Percentiles rank a stretch among this genome's conserved stretches.
Conservation (phyloP, 2,329 filamentous ascomycete genomes). For the Penicillium sp. region DNA sequence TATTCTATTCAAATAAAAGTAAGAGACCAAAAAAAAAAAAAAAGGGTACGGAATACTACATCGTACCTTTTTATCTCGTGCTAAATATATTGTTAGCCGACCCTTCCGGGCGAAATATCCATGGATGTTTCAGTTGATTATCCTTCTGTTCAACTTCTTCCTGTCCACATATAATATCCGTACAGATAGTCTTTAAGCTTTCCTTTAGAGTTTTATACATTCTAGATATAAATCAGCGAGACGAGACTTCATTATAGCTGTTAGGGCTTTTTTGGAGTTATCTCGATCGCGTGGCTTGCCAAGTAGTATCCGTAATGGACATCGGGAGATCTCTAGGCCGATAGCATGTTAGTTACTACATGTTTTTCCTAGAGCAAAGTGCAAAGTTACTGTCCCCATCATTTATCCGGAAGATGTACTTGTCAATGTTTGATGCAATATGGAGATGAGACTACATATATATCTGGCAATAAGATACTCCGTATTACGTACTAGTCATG, state of each 20-base stretch:
- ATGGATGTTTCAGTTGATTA: background rate
- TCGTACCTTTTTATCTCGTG: too few species aligned
- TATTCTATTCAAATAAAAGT: too few species aligned
- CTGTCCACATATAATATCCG: background rate
- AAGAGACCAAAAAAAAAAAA: too few species aligned
- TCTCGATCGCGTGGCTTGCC: background rate
- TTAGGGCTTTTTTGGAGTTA: background rate
- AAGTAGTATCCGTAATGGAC: background rate
- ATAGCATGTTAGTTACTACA: background rate
- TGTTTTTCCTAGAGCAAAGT: too few species aligned
- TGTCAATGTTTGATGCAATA: background rate
- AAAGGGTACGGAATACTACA: too few species aligned
- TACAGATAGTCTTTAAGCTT: background rate
- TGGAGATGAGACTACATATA: background rate
- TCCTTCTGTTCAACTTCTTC: background rate
- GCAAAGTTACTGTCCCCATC: background rate
- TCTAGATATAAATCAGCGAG: background rate
- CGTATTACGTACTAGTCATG: background rate
- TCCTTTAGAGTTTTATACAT: background rate
- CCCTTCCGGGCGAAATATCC: background rate
- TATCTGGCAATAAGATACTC: background rate
- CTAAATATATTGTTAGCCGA: background rate
- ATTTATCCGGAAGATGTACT: background rate
- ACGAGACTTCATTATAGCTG: too few species aligned
- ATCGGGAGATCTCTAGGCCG: background rate